A percentile compares a stretch with the other conserved stretches of the same genome.
These are phyloP conservation scores for Phytophthora cactorum DNA, from an alignment of 352 stramenopile species.

Conservation along the genomic window DNA sequence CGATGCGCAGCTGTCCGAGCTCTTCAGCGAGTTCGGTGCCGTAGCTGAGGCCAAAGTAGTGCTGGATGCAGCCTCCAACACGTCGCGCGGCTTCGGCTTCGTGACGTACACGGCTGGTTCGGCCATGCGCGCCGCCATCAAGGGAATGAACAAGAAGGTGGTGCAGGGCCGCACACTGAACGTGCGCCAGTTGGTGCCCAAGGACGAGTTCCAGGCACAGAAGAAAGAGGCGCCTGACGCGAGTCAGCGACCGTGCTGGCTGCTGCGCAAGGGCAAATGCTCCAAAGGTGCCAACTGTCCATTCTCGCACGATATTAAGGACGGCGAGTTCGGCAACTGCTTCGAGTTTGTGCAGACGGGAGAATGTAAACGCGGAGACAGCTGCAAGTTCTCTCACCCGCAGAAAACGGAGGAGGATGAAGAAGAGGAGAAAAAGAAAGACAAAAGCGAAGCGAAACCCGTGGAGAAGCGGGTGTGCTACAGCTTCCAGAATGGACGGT, in stretches of 20 bases:
- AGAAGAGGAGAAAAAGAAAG: constrained; percentile 14
- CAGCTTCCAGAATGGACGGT: constrained; percentile 77
- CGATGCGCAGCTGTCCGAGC: constrained; percentile 63
- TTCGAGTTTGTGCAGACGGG: constrained; percentile 84
- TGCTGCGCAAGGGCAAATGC: constrained; percentile 83
- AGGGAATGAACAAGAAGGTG: constrained; percentile 79
- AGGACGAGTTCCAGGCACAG: constrained; percentile 69
- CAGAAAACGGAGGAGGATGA: constrained; percentile 19
- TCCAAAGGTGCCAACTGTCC: constrained; percentile 70
- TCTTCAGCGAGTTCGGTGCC: constrained; percentile 78
- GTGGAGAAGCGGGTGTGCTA: constrained; percentile 70
- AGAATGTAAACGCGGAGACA: constrained; percentile 70
- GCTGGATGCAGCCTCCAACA: constrained; percentile 58
- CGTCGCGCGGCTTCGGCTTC: constrained; percentile 82
- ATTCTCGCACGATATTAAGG: constrained; percentile 79
- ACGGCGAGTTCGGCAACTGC: constrained; percentile 78
- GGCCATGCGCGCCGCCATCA: constrained; percentile 75
- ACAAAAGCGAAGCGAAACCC: constrained; percentile 23
- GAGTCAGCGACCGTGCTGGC: constrained; percentile 64
- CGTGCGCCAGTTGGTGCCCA: constrained; percentile 74
- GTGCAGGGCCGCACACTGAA: constrained; percentile 77
- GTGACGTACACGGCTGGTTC: constrained; percentile 80
- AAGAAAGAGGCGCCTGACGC: constrained; percentile 47
- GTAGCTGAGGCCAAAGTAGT: constrained; percentile 82
- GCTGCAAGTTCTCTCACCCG: constrained; percentile 74